A percentile compares a stretch with the other conserved stretches of the same genome.
Conservation (phyloP, 805 yeast genomes). For the Candida bentonensis region DNA sequence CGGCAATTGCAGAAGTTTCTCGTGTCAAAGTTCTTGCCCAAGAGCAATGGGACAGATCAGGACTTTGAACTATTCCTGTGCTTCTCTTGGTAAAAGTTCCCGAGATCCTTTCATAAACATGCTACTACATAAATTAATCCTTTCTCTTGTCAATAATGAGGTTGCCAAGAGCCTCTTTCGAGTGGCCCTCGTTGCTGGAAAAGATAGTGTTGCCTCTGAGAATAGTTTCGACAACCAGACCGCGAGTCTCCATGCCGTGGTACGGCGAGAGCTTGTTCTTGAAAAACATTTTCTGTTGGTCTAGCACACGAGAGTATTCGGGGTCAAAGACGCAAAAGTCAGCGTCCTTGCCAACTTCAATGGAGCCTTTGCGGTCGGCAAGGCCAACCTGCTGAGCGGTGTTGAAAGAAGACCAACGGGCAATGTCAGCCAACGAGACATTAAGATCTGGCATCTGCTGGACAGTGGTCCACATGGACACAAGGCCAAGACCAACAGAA, state of each 20-base stretch:
- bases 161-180: background rate
- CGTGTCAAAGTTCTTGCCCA: no score
- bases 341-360: slow-evolving; percentile 71
- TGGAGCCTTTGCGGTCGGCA: slow-evolving; percentile 53
- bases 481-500: slow-evolving; percentile 82
- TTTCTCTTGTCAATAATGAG: background rate
- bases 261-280: slow-evolving; percentile 86
- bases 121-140: no score
- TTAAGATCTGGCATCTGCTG: slow-evolving; percentile 24
- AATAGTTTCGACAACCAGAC: slow-evolving; percentile 67
- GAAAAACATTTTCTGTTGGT: slow-evolving; percentile 32
- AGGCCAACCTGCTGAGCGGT: slow-evolving; percentile 83
- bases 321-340: slow-evolving; percentile 78
- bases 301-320: slow-evolving; percentile 30
- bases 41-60: no score
- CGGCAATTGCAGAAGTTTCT: no score
- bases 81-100: no score
- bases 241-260: slow-evolving; percentile 52
- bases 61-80: no score
- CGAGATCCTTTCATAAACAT: no score
- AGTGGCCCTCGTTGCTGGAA: background rate
- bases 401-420: slow-evolving; percentile 66
- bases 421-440: slow-evolving; percentile 45
- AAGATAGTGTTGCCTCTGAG: slow-evolving; percentile 62
- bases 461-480: slow-evolving; percentile 60